Percentiles rank a stretch among this genome's conserved stretches.
These are phyloP conservation scores for Kwoniella sp. DNA, from an alignment of 768 basidiomycete species.

Conservation along the genomic window DNA sequence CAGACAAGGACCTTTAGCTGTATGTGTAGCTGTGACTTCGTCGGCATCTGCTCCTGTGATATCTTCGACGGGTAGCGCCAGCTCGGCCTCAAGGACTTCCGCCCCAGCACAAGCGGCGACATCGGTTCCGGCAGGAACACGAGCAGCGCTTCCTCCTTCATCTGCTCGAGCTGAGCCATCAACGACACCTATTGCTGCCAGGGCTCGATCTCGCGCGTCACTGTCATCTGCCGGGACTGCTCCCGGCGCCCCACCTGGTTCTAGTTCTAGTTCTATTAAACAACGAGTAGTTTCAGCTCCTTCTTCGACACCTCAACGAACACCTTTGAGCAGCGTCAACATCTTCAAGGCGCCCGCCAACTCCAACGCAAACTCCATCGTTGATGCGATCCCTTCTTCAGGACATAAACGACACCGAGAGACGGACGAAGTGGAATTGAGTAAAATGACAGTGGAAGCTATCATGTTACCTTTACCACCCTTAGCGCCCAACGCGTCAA, in stretches of 20 bases:
- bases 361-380: neutral
- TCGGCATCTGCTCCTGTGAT: neutral
- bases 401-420: constrained; percentile 28
- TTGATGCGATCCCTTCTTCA: neutral
- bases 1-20: neutral
- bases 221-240: neutral
- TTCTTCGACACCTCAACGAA: neutral
- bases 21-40: neutral
- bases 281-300: neutral
- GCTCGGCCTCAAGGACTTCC: too few relatives aligned
- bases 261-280: neutral
- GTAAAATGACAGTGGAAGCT: constrained; percentile 16
- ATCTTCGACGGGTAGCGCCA: too few relatives aligned
- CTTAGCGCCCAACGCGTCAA: neutral
- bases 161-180: too few relatives aligned
- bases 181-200: too few relatives aligned
- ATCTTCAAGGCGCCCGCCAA: constrained; percentile 9
- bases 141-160: too few relatives aligned
- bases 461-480: constrained; percentile 28
- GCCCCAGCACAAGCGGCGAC: too few relatives aligned
- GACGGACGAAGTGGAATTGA: constrained; percentile 11
- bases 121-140: too few relatives aligned
- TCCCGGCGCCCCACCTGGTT: constrained; percentile 1
- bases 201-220: neutral
- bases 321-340: constrained; percentile 11